These are phyloP conservation scores for Mychonastes homosphaera DNA, from an alignment of 139 green algal species.

Conservation along the genomic window DNA sequence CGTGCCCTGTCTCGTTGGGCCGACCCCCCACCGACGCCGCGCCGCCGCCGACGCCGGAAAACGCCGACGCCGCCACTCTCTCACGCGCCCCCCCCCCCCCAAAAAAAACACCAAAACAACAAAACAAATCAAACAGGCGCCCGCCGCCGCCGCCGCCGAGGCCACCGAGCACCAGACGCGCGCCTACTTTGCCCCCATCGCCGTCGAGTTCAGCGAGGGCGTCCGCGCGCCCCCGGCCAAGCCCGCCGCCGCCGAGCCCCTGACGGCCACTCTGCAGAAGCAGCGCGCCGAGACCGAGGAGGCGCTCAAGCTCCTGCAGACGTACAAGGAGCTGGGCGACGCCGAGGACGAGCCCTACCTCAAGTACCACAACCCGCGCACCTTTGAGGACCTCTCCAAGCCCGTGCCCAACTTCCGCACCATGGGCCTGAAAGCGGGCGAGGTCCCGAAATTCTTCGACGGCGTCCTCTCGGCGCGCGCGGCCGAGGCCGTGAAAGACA, in stretches of 20 bases:
- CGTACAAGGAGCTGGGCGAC: constrained; percentile 51
- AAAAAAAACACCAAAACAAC: too few relatives aligned
- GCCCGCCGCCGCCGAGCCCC: not conserved
- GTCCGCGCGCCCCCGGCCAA: not conserved
- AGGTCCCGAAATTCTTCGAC: constrained; percentile 42
- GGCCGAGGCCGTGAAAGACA: constrained; percentile 8
- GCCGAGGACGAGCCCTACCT: constrained; percentile 42
- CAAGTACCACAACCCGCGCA: constrained; percentile 50
- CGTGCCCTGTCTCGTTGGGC: too few relatives aligned
- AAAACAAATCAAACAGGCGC: too few relatives aligned
- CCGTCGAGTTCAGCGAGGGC: constrained; percentile 18
- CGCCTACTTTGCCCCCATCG: constrained; percentile 16
- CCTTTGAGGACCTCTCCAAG: constrained; percentile 43
- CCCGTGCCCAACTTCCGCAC: constrained; percentile 49
- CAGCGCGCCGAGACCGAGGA: constrained; percentile 22
- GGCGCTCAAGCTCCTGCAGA: constrained; percentile 35
- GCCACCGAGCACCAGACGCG: too few relatives aligned
- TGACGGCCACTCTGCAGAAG: not conserved
- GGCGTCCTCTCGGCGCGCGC: constrained; percentile 26
- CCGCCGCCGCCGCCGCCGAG: constrained; percentile 7
- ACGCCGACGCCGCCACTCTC: too few relatives aligned
- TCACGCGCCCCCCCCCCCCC: too few relatives aligned
- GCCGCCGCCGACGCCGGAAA: too few relatives aligned
- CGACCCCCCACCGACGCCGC: too few relatives aligned
- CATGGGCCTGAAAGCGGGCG: constrained; percentile 33